Base-by-base conservation (phyloP, 208 protist genomes). In the Crithidia bombi region DNA sequence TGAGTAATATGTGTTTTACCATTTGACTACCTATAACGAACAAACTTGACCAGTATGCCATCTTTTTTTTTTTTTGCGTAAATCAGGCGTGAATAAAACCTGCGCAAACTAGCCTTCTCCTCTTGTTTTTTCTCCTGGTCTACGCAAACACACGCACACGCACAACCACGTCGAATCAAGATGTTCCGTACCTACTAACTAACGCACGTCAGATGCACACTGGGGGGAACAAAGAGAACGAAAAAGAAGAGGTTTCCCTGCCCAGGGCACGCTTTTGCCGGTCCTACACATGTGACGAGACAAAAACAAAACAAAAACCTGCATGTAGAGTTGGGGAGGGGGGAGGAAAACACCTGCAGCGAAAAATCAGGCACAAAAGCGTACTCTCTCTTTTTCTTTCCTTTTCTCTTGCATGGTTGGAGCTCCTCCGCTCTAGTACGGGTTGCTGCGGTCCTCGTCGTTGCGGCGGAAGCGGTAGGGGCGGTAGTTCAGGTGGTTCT, bases 401-500 rank as follows among this genome's bases (percentile, higher is more conserved):
- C 55, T 25, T 43, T 41, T 41, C 39, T 46, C 35, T n/a, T 43
- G 58, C 33, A 46, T 69, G 15, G 10, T 38, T 50, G 33, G n/a
- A n/a, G 5, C 41, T 10, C 11, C 28, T 39, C 39, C 36, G 41
- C 6, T n/a, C 17, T 88, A 96, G 82, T 96, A 96, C n/a, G 88
- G 91, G 75, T 97, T 94, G 19, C 82, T 85, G 76, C 85, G 86
- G 83, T 94, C 89, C 79, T 95, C 89, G 65, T 95, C 90, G 67
- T 97, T 97, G 67, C 90, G 86, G 69, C 92, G 87, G 73, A 73
- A 95, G 58, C 83, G 87, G 79, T 94, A 97, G 32, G 92, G 92
- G 52, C 88, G 79, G 82, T 97, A 97, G 76, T 94, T 97, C 33
- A 97, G 69, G 76, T 94, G 80, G 86, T 97, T 97, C 81, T 97